phyloP scores from a whole-genome alignment of 306 rosid species.

The Acacia melanoxylon region DNA sequence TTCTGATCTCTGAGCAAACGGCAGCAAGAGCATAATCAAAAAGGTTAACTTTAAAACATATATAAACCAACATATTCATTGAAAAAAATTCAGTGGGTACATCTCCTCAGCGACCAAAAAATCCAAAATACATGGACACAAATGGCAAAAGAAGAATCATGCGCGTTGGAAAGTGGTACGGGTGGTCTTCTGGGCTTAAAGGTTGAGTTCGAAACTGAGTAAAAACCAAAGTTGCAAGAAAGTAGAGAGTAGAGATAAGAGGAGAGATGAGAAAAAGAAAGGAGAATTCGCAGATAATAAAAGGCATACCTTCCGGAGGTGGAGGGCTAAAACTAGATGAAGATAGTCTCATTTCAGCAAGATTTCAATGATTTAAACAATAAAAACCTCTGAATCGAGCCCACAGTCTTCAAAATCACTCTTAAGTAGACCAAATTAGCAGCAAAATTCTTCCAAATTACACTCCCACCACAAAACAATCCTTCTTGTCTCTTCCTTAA shows the following conservation, averaged over 20 bases:
- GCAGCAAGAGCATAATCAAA: neutral
- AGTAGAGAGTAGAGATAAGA: neutral
- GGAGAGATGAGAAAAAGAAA: neutral
- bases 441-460: neutral
- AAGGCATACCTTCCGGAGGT: neutral
- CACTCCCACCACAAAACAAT: constrained; percentile 9
- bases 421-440: neutral
- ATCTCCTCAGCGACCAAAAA: neutral
- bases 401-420: neutral
- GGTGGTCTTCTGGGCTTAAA: neutral
- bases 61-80: neutral
- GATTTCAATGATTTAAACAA: neutral
- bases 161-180: neutral
- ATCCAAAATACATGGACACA: neutral
- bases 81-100: neutral
- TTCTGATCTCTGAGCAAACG: neutral
- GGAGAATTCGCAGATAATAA: neutral
- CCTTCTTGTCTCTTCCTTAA: constrained; percentile 11
- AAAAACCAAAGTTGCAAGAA: neutral
- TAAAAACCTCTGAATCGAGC: neutral
- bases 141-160: neutral
- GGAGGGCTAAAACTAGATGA: constrained; percentile 17
- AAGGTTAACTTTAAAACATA: neutral
- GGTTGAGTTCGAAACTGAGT: neutral
- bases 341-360: constrained; percentile 7